Evolutionary conservation across 2,329 filamentous ascomycete genomes (phyloP).

Genomic region (Xenoacremonium recifei): DNA sequence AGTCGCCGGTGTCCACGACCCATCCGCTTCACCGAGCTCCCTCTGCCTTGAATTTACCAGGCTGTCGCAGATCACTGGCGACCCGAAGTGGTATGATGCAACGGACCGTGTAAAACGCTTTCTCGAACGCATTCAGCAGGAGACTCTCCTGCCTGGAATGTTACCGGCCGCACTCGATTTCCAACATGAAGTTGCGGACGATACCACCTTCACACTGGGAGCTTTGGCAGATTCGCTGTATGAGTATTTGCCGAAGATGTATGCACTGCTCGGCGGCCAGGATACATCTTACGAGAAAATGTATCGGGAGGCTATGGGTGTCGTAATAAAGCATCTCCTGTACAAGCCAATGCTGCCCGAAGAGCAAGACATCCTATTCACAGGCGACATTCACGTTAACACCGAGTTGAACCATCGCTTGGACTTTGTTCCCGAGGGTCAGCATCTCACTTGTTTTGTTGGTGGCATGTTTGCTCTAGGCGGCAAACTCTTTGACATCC

Average conservation of each 20-base stretch:
- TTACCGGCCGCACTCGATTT: constrained; percentile 69
- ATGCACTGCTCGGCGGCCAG: constrained; percentile 64
- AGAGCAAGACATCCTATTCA: constrained; percentile 57
- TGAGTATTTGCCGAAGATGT: constrained; percentile 62
- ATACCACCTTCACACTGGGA: constrained; percentile 49
- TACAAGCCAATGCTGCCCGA: constrained; percentile 67
- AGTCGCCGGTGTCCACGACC: constrained; percentile 48
- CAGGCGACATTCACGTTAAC: constrained; percentile 28
- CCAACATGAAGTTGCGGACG: constrained; percentile 50
- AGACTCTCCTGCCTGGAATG: constrained; percentile 71
- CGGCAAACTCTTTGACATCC: constrained; percentile 54
- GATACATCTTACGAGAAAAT: constrained; percentile 61
- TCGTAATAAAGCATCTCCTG: constrained; percentile 60
- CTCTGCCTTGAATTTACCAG: constrained; percentile 74
- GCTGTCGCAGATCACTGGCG: constrained; percentile 69
- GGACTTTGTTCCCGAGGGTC: constrained; percentile 28
- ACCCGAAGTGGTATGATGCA: constrained; percentile 75
- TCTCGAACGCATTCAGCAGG: constrained; percentile 65
- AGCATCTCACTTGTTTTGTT: constrained; percentile 65
- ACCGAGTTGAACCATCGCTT: constrained; percentile 18
- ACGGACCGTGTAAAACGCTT: constrained; percentile 70
- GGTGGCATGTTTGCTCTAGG: constrained; percentile 68
- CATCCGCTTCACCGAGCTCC: constrained; percentile 56
- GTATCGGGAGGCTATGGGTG: constrained; percentile 64
- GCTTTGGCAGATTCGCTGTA: constrained; percentile 58